phyloP scores from a whole-genome alignment of 805 yeast species.

The Candida tibetensis region DNA sequence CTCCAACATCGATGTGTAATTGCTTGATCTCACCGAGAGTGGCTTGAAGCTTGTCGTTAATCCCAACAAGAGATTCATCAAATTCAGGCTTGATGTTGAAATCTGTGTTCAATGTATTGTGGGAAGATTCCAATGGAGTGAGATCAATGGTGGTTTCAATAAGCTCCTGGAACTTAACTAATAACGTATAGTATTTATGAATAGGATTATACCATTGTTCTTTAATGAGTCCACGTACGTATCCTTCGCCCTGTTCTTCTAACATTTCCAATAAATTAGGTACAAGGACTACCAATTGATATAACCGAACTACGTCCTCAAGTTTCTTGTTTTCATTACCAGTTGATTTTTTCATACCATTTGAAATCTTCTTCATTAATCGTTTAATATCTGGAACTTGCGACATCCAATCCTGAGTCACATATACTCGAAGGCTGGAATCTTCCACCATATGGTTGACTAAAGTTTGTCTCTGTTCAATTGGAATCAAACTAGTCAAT shows the following conservation, averaged over 20 bases:
- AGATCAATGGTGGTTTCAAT: constrained; percentile 92
- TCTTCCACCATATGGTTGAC: constrained; percentile 77
- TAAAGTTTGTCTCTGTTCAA: constrained; percentile 65
- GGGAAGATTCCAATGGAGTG: constrained; percentile 64
- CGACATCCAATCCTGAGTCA: constrained; percentile 65
- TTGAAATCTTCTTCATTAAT: constrained; percentile 61
- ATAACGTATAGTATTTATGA: constrained; percentile 43
- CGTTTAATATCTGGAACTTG: constrained; percentile 82
- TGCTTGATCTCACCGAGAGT: constrained; percentile 53
- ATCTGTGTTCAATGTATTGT: constrained; percentile 51
- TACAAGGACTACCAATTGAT: constrained; percentile 69
- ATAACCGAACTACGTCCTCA: constrained; percentile 87
- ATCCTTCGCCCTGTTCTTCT: constrained; percentile 29
- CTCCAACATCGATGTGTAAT: constrained; percentile 64
- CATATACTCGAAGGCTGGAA: constrained; percentile 57
- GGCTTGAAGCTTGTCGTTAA: constrained; percentile 55
- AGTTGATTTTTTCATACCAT: constrained; percentile 26
- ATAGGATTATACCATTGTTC: constrained; percentile 61
- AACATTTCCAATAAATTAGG: constrained; percentile 66
- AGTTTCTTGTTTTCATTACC: constrained; percentile 54
- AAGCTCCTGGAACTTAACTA: constrained; percentile 72
- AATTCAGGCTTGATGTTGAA: constrained; percentile 86
- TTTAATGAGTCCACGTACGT: constrained; percentile 37
- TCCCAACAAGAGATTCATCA: constrained; percentile 67
- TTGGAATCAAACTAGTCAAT: constrained; percentile 58